Evolutionary conservation across 352 stramenopile species (phyloP).

Genomic region (Pythium dissotocum): DNA sequence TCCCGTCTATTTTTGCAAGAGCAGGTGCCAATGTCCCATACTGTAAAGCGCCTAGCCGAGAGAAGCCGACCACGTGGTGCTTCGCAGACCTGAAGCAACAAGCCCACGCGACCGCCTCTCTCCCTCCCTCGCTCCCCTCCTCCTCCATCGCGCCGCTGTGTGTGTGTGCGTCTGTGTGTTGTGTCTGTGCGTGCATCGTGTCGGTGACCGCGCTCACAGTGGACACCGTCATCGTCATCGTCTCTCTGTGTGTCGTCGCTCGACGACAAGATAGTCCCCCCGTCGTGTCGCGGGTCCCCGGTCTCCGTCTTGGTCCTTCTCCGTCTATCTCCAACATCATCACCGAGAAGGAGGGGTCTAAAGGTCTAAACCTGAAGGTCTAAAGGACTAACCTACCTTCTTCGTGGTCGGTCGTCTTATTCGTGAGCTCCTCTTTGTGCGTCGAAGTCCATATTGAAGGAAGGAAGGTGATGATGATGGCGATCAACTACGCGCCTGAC

Average conservation of each 20-base stretch:
- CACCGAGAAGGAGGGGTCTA: no score
- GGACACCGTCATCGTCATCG: no score
- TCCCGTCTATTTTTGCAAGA: neutral
- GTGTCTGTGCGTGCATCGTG: conserved; percentile 1
- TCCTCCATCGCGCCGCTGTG: neutral
- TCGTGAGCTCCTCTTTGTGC: neutral
- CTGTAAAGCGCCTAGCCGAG: conserved; percentile 2
- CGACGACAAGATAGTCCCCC: neutral
- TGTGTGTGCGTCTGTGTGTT: neutral
- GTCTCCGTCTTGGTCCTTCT: no score
- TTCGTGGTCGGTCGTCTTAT: neutral
- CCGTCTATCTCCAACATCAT: no score
- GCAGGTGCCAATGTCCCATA: conserved; percentile 25
- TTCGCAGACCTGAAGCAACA: neutral
- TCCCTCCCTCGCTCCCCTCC: neutral
- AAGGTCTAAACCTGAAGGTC: no score
- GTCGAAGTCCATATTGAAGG: no score
- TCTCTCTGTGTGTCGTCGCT: neutral
- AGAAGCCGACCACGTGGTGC: conserved; percentile 17
- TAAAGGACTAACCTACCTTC: no score
- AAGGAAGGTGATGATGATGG: neutral
- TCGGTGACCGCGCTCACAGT: neutral
- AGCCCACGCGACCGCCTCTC: neutral
- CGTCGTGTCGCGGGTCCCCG: no score
- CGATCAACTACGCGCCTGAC: conserved; percentile 1